phyloP scores from a whole-genome alignment of 345 rosid species.

The Bruguiera sexangula region DNA sequence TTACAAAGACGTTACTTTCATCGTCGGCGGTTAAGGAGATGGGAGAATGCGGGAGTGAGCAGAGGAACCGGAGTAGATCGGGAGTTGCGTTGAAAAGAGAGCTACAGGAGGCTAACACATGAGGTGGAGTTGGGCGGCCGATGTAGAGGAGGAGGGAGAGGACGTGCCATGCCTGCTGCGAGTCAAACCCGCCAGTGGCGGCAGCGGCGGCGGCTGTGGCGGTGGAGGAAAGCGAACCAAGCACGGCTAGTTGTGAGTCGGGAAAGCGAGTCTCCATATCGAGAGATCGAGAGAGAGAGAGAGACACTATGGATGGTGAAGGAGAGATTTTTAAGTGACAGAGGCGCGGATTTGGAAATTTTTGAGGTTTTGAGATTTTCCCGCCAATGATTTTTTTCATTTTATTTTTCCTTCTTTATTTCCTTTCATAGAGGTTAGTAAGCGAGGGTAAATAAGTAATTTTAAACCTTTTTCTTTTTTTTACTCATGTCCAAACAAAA shows the following conservation, averaged over 20 bases:
- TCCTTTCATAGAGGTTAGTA: no score
- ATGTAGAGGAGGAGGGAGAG: conserved; percentile 42
- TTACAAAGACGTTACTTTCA: conserved; percentile 18
- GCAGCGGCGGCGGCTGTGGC: conserved; percentile 6
- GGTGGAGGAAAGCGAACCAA: conserved; percentile 11
- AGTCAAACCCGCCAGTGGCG: neutral
- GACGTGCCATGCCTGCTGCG: conserved; percentile 56
- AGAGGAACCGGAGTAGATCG: conserved; percentile 35
- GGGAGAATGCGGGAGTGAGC: conserved; percentile 48
- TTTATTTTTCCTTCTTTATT: no score
- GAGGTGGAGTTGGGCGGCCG: conserved; percentile 43
- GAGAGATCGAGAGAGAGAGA: neutral
- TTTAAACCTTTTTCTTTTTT: no score
- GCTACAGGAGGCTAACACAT: conserved; percentile 40
- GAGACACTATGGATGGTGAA: neutral
- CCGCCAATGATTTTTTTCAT: conserved; percentile 13
- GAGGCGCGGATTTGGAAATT: conserved; percentile 17
- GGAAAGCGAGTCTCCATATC: conserved; percentile 6
- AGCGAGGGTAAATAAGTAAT: no score
- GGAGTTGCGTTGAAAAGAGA: conserved; percentile 38
- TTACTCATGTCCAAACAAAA: no score
- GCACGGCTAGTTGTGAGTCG: conserved; percentile 10
- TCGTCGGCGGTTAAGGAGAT: conserved; percentile 26
- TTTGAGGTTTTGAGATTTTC: conserved; percentile 17
- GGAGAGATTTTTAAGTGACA: neutral